Evolutionary conservation across 2,329 filamentous ascomycete genomes (phyloP), one percentile per base, ranked within the genome.

Genomic region (Myriosclerotinia curreyana): DNA sequence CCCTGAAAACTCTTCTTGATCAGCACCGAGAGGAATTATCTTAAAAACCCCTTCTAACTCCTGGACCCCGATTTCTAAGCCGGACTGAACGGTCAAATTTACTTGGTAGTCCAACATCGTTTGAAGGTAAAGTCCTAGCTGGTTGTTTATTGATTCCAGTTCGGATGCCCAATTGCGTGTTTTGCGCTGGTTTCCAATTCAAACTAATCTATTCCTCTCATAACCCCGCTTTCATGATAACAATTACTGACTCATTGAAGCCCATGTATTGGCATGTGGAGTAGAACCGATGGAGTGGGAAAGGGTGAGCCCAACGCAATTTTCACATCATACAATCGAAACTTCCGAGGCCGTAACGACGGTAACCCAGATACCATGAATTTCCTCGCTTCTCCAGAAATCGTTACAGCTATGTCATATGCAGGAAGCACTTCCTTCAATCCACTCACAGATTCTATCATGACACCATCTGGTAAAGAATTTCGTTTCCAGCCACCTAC

Each of bases 301-400:
- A 96, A 96, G 79, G 93, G 92, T 67, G 91, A 93, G 65, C 81
- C 86, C 62, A 99, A 99, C 75, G 95, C 95, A 67, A 98, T 99
- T 72, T 86, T 99, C 73, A 94, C 92, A 12, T 97, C 93, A 0
- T 99, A 97, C 81, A 99, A 99, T 83, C 91, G 95, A 66, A 99
- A 99, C 80, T 99, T 99, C 82, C 91, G 91, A 59, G 94, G 92
- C 66, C 90, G 95, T 69, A 99, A 99, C 76, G 95, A 99, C 74
- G 95, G 95, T 67, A 99, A 99, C 80, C 88, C 91, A 28, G 88
- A 89, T 50, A 99, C 95, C 11, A 97, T 98, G 93, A 99, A 98
- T 82, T 99, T 99, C 80, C 85, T 99, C 60, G 94, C 95, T 12
- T 97, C 93, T 0, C 95, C 95, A 8, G 95, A 99, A 78, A 86